These are phyloP conservation scores for Raffaelea deltoideospora DNA, from an alignment of 2,329 filamentous ascomycete species.

Conservation along the genomic window DNA sequence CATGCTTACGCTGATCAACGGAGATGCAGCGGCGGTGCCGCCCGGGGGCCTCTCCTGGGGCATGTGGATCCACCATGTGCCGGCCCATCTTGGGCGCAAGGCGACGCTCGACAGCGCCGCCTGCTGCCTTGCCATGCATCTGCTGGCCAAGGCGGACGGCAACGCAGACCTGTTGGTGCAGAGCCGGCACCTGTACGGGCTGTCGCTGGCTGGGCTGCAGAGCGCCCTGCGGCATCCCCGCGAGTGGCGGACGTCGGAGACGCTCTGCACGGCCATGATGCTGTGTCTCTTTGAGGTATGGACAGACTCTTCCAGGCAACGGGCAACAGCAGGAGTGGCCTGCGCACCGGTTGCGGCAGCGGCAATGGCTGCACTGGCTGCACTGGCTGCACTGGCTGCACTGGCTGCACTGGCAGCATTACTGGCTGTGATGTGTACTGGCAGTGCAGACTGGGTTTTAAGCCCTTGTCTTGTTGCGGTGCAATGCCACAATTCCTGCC, in stretches of 20 bases:
- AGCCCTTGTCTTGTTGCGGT: too few species aligned
- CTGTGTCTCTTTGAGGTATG: conserved; percentile 24
- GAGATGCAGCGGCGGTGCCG: conserved; percentile 2
- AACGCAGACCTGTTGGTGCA: conserved; percentile 16
- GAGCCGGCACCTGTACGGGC: conserved; percentile 23
- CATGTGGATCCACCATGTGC: conserved; percentile 13
- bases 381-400: too few species aligned
- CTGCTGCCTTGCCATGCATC: conserved; percentile 21
- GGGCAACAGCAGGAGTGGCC: too few species aligned
- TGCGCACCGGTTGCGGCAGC: too few species aligned
- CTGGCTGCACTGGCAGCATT: too few species aligned
- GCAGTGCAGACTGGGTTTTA: too few species aligned
- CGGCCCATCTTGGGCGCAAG: conserved; percentile 18
- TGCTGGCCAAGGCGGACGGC: conserved; percentile 19
- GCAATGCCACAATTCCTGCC: too few species aligned
- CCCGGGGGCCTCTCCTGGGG: conserved; percentile 7
- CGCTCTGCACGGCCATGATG: conserved; percentile 24
- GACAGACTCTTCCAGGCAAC: too few species aligned
- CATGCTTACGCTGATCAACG: conserved; percentile 13
- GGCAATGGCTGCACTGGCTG: too few species aligned
- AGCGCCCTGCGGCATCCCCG: conserved; percentile 19
- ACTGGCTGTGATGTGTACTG: too few species aligned
- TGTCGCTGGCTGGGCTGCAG: conserved; percentile 20
- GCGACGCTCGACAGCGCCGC: conserved; percentile 22
- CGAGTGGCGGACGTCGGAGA: conserved; percentile 24